phyloP scores from a whole-genome alignment of 2,329 filamentous ascomycete species.

The Cercospora sp. region DNA sequence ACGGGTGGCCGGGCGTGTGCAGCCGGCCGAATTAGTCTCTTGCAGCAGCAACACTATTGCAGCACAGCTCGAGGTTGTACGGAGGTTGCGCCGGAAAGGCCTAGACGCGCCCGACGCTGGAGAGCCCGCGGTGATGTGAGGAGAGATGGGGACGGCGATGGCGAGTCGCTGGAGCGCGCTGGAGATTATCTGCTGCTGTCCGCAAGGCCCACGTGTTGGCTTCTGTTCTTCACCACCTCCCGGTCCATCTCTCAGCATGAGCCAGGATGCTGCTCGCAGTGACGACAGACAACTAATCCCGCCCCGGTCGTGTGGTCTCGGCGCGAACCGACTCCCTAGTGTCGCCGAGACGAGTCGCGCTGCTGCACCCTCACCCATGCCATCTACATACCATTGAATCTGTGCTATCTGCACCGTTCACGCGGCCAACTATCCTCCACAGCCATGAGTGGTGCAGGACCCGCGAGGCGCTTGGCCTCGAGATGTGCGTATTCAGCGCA shows the following conservation, averaged over 20 bases:
- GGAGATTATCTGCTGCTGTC: background rate
- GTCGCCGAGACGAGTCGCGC: background rate
- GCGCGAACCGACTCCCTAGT: slow-evolving; percentile 2
- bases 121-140: background rate
- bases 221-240: slow-evolving; percentile 1
- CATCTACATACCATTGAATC: background rate
- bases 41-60: background rate
- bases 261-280: background rate
- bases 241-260: background rate
- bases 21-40: background rate
- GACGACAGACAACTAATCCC: background rate
- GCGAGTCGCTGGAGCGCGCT: background rate
- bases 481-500: slow-evolving; percentile 53
- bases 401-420: background rate
- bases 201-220: slow-evolving; percentile 6
- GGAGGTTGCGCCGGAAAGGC: background rate
- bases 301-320: background rate
- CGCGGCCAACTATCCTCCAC: background rate
- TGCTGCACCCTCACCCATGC: background rate
- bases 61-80: background rate
- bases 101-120: background rate
- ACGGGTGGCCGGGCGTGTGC: background rate
- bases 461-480: slow-evolving; percentile 61
- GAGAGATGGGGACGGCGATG: background rate
- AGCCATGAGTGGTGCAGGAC: slow-evolving; percentile 65